Base-by-base conservation (phyloP, 2,329 filamentous ascomycete species). In the Cercospora zeae-maydis region DNA sequence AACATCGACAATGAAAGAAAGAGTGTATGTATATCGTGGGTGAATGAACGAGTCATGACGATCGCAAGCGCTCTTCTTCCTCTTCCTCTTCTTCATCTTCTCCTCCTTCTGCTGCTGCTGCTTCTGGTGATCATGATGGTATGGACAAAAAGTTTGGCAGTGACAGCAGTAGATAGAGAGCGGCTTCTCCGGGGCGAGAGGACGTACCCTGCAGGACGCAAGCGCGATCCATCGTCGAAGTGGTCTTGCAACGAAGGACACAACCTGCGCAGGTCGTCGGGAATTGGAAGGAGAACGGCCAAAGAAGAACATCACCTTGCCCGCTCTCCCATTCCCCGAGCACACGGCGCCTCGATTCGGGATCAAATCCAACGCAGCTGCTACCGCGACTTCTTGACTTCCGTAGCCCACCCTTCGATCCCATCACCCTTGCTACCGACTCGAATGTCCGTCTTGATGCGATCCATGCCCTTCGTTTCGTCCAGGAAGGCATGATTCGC, bases 351-450 rank as follows among this genome's bases (percentile, higher is more conserved):
- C 27, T 37, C 27, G 24, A 34, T 30, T 49, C 16, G 14, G 33
- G 36, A 37, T 47, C 39, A 27, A 19, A 6, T 61, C 37, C 51
- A 27, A 24, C 24, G 14, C 42, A 42, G 19, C 34, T 53, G 31
- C 67, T 77, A 92, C 80, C 90, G 85, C 80, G 88, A 90, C 82
- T 95, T 93, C 72, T 82, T 82, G 37, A 96, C 84, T 80, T 98
- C 93, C 42, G 83, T 87, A 8, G 92, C 87, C 93, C 93, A 98
- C 3, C 93, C 93, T 60, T 96, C 92, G 73, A 98, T 98, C 0
- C 91, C 93, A 62, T 97, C 93, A 1, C 93, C 93, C 62, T 87
- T 87, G 67, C 88, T 92, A 6, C 92, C 92, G 0, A 96, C 90
- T 53, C 87, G 80, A 33, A 97, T 82, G 14, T 89, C 86, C 65